These are phyloP conservation scores for Kernera saxatilis DNA, from an alignment of 345 rosid genomes.

Conservation along the genomic window DNA sequence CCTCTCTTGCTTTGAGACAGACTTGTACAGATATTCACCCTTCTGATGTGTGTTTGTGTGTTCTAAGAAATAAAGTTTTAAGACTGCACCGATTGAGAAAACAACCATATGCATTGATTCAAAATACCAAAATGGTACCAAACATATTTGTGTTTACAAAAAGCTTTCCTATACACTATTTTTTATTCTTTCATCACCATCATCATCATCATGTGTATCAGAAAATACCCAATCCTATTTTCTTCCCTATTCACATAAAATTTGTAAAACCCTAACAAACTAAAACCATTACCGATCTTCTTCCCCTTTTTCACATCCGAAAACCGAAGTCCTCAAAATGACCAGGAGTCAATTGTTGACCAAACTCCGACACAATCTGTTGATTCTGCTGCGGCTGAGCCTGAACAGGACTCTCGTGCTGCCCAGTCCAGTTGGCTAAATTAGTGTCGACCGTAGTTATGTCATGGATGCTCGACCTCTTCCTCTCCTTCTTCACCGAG, in stretches of 20 bases:
- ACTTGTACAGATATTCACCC: neutral
- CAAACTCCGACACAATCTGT: constrained; percentile 6
- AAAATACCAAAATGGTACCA: constrained; percentile 5
- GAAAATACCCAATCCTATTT: constrained; percentile 17
- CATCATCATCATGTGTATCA: constrained; percentile 1
- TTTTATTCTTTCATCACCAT: constrained; percentile 10
- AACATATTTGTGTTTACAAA: constrained; percentile 14
- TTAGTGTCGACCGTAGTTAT: constrained; percentile 45
- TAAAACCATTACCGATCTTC: neutral
- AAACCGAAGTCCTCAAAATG: constrained; percentile 26
- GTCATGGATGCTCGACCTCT: constrained; percentile 80
- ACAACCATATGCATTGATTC: neutral
- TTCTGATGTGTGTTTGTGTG: constrained; percentile 4
- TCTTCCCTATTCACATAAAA: constrained; percentile 26
- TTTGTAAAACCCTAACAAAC: constrained; percentile 7
- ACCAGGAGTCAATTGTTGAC: constrained; percentile 9
- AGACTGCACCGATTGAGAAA: neutral
- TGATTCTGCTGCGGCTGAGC: constrained; percentile 6
- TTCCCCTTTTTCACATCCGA: constrained; percentile 6
- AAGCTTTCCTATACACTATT: neutral
- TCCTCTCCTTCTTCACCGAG: constrained; percentile 67
- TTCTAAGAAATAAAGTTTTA: neutral
- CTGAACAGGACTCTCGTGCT: constrained; percentile 21
- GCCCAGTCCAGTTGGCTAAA: constrained; percentile 20
- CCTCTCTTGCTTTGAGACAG: neutral